phyloP scores from a whole-genome alignment of 2,329 filamentous ascomycete genomes.

The Xylaria sp. region DNA sequence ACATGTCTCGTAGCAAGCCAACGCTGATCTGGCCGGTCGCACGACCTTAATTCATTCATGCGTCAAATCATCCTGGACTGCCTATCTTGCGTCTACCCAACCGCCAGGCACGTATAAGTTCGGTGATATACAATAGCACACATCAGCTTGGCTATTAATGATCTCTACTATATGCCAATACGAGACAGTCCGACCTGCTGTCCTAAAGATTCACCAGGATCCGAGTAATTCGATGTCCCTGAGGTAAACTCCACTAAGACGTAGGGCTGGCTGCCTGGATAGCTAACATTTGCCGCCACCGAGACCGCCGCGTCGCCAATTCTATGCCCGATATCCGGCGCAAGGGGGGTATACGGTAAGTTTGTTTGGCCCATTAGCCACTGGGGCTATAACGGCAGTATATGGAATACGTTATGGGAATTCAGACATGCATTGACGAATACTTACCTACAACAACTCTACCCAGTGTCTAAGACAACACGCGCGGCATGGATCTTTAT shows the following conservation, averaged over 20 bases:
- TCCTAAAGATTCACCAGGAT: not conserved
- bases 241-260: not conserved
- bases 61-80: not conserved
- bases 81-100: not conserved
- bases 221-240: not conserved
- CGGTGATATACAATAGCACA: not conserved
- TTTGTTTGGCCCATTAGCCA: not conserved
- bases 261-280: not conserved
- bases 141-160: not conserved
- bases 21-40: not conserved
- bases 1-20: not conserved
- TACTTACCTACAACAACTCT: not conserved
- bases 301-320: not conserved
- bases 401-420: not conserved
- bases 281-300: not conserved
- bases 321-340: not conserved
- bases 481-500: slow-evolving; percentile 3
- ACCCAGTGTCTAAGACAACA: slow-evolving; percentile 9
- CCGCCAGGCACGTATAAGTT: not conserved
- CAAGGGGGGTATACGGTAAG: not conserved
- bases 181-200: not conserved
- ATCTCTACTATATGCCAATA: not conserved
- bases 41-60: not conserved
- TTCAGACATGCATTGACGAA: not conserved
- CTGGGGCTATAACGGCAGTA: not conserved